Evolutionary conservation across 2,329 filamentous ascomycete species (phyloP).

Genomic region (Fusarium sp.): DNA sequence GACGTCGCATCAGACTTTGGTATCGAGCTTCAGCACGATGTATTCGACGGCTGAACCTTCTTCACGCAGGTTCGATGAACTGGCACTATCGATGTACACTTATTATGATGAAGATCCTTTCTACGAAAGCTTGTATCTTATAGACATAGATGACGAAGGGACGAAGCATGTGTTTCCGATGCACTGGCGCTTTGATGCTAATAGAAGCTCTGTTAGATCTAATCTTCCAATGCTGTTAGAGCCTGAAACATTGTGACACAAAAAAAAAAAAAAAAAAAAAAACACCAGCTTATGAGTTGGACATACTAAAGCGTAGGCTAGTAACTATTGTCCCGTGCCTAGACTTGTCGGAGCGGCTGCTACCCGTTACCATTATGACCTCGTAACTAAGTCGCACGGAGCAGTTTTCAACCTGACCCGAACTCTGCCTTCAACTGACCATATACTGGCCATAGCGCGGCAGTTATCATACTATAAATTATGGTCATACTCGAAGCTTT

Average conservation of each 20-base stretch:
- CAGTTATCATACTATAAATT: background rate
- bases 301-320: background rate
- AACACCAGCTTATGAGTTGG: background rate
- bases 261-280: background rate
- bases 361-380: background rate
- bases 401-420: background rate
- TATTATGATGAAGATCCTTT: constrained; percentile 16
- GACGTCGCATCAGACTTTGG: constrained; percentile 91
- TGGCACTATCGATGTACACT: constrained; percentile 10
- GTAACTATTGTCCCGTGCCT: background rate
- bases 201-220: constrained; percentile 6
- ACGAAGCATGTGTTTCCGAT: background rate
- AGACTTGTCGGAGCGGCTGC: background rate
- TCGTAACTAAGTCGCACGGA: constrained; percentile 1
- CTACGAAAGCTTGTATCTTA: constrained; percentile 14
- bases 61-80: background rate
- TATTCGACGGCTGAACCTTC: constrained; percentile 79
- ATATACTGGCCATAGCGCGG: background rate
- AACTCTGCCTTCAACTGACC: background rate
- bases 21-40: constrained; percentile 85
- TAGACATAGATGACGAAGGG: constrained; percentile 27
- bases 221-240: background rate
- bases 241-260: background rate
- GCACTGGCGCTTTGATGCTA: background rate
- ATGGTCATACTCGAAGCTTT: background rate